Evolutionary conservation across 208 protist genomes (phyloP).

Genomic region (Vickermania ingenoplastis): DNA sequence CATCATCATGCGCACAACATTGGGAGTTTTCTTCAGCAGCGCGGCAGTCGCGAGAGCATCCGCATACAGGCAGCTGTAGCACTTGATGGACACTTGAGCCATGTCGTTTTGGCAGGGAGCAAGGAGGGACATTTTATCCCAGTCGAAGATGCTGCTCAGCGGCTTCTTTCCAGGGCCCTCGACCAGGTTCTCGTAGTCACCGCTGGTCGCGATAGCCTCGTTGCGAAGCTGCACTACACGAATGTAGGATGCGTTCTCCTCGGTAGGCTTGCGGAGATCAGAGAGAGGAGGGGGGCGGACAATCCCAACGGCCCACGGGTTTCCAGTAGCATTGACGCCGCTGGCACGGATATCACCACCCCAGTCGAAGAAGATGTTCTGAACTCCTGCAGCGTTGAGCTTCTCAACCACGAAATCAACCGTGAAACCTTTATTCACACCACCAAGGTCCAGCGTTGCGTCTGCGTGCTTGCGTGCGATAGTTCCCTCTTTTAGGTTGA

Average conservation of each 20-base stretch:
- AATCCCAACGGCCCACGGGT: conserved; percentile 30
- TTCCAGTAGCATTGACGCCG: conserved; percentile 17
- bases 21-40: conserved; percentile 24
- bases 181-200: conserved; percentile 37
- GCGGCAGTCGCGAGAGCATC: conserved; percentile 43
- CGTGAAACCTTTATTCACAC: conserved; percentile 38
- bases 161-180: conserved; percentile 1
- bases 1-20: conserved; percentile 26
- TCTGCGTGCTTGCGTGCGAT: conserved; percentile 22
- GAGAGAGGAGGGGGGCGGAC: conserved; percentile 20
- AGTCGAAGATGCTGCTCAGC: conserved; percentile 24
- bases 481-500: conserved; percentile 25
- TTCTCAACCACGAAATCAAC: conserved; percentile 33
- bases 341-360: conserved; percentile 30
- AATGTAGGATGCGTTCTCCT: conserved; percentile 7
- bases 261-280: conserved; percentile 6
- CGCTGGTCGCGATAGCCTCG: conserved; percentile 34
- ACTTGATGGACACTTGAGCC: conserved; percentile 35
- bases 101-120: conserved; percentile 13
- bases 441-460: conserved; percentile 28
- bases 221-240: conserved; percentile 23
- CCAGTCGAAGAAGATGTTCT: conserved; percentile 38
- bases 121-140: conserved; percentile 16
- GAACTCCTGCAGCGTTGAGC: conserved; percentile 21
- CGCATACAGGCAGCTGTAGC: conserved; percentile 43